Evolutionary conservation across 1,139 yeast genomes (phyloP).

Genomic region (Pichia sp.): DNA sequence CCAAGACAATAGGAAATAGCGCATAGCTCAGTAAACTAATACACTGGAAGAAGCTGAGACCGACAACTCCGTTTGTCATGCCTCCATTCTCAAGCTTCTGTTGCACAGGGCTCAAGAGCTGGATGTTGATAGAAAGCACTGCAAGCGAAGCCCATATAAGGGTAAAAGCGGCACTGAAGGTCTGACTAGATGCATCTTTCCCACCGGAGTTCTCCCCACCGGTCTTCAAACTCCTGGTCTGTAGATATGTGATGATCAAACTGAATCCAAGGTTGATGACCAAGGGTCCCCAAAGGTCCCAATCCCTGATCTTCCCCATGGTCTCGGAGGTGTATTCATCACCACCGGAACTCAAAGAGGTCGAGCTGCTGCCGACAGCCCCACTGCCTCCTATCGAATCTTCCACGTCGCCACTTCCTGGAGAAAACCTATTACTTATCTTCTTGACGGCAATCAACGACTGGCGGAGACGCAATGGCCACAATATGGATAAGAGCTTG

Average conservation of each 20-base stretch:
- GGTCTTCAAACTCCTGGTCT: constrained; percentile 25
- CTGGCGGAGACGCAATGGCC: constrained; percentile 47
- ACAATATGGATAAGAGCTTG: constrained; percentile 61
- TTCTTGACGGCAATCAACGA: constrained; percentile 28
- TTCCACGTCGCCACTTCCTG: constrained; percentile 34
- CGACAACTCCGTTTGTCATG: constrained; percentile 30
- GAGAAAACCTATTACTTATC: constrained; percentile 25
- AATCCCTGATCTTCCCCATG: constrained; percentile 47
- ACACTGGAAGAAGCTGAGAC: constrained; percentile 64
- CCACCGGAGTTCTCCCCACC: constrained; percentile 8
- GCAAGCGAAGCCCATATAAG: constrained; percentile 54
- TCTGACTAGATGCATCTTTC: constrained; percentile 35
- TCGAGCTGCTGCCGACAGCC: background rate
- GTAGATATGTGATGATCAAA: constrained; percentile 44
- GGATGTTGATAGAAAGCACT: constrained; percentile 60
- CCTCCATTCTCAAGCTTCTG: constrained; percentile 29
- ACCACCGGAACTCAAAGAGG: constrained; percentile 1
- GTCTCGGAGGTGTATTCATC: constrained; percentile 32
- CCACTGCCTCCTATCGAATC: constrained; percentile 28
- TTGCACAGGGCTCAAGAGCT: constrained; percentile 47
- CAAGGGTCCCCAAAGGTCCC: constrained; percentile 92
- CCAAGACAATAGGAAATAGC: constrained; percentile 69
- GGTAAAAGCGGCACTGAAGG: constrained; percentile 63
- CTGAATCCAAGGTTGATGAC: constrained; percentile 65
- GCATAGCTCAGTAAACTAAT: constrained; percentile 80